Conservation (phyloP, 2,329 filamentous ascomycete genomes). For the Aspergillus fumigatiaffinis region DNA sequence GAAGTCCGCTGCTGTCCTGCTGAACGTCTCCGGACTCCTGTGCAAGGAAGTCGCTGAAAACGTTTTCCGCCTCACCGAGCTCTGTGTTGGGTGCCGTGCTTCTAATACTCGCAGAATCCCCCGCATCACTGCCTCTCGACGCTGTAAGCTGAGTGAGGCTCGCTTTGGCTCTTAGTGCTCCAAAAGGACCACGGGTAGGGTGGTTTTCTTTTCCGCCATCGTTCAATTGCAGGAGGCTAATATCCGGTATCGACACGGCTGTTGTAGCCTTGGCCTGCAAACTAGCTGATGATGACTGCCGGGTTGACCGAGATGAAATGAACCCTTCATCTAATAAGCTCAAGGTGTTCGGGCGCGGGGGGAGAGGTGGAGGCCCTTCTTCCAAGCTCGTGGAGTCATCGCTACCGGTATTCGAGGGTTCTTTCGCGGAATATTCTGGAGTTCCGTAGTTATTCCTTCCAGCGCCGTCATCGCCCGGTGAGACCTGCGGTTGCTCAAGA, state of each 20-base stretch:
- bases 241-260: slow-evolving; percentile 75
- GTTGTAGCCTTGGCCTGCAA: slow-evolving; percentile 70
- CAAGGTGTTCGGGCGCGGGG: slow-evolving; percentile 43
- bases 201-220: slow-evolving; percentile 67
- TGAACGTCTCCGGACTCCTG: slow-evolving; percentile 37
- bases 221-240: slow-evolving; percentile 70
- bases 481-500: slow-evolving; percentile 4
- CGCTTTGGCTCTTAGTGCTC: slow-evolving; percentile 29
- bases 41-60: slow-evolving; percentile 67
- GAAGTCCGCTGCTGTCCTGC: slow-evolving; percentile 29
- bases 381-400: slow-evolving; percentile 25
- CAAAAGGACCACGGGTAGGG: slow-evolving; percentile 29
- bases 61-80: slow-evolving; percentile 72
- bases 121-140: slow-evolving; percentile 47
- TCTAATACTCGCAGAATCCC: slow-evolving; percentile 48
- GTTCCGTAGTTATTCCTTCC: slow-evolving; percentile 8
- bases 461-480: background rate
- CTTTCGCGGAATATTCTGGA: slow-evolving; percentile 6
- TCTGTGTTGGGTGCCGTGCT: slow-evolving; percentile 53
- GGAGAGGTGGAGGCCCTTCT: slow-evolving; percentile 42
- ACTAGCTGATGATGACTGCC: slow-evolving; percentile 29
- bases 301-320: slow-evolving; percentile 29
- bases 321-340: slow-evolving; percentile 33
- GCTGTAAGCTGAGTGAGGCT: slow-evolving; percentile 43
- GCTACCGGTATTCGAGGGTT: slow-evolving; percentile 13